phyloP scores from a whole-genome alignment of 2,329 filamentous ascomycete genomes.

The Acarospora socialis region DNA sequence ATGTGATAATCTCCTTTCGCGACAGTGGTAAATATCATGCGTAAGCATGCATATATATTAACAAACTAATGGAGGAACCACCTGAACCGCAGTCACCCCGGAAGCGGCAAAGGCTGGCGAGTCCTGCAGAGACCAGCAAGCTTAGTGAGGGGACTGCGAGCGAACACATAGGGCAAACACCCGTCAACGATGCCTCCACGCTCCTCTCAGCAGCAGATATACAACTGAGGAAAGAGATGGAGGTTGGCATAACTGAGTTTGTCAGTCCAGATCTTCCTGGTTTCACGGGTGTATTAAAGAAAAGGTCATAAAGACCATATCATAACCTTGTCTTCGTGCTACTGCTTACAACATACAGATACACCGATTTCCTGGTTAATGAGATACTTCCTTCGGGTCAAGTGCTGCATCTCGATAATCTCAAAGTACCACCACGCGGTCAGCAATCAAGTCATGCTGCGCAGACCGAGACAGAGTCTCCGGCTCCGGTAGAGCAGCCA shows the following conservation, averaged over 20 bases:
- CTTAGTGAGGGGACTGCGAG: no score
- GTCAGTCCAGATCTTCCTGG: conserved; percentile 42
- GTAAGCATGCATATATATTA: no score
- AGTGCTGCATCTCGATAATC: conserved; percentile 55
- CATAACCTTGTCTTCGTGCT: background rate
- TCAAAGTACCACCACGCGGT: conserved; percentile 20
- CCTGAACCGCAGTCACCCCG: no score
- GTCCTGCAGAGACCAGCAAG: no score
- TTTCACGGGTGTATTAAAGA: conserved; percentile 53
- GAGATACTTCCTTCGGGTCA: conserved; percentile 66
- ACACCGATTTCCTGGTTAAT: conserved; percentile 86
- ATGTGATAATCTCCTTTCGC: no score
- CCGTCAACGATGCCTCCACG: no score
- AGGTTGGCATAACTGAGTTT: conserved; percentile 50
- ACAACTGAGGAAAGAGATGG: conserved; percentile 24
- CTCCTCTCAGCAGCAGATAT: no score
- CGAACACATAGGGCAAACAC: no score
- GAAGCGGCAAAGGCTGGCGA: no score
- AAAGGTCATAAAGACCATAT: conserved; percentile 46
- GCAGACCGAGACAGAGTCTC: conserved; percentile 8
- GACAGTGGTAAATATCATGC: no score
- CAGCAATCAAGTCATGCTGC: background rate
- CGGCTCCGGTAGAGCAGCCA: conserved; percentile 1
- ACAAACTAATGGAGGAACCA: no score
- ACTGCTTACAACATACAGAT: conserved; percentile 33